These are phyloP conservation scores for Plectosphaerella cucumerina DNA, from an alignment of 2,329 filamentous ascomycete species.

Conservation along the genomic window DNA sequence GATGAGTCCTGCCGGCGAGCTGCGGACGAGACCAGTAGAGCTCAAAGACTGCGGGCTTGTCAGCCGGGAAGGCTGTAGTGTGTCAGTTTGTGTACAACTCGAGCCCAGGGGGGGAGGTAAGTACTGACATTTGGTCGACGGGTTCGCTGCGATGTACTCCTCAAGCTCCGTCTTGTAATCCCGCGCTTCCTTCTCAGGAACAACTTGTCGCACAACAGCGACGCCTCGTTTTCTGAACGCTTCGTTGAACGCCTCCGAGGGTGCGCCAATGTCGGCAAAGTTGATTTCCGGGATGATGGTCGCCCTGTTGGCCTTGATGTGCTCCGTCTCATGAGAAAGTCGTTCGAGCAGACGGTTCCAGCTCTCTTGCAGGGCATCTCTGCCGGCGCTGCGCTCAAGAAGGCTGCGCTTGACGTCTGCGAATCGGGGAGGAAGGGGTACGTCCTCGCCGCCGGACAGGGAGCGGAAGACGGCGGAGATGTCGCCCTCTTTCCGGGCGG, in stretches of 20 bases:
- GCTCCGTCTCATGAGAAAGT: slow-evolving; percentile 42
- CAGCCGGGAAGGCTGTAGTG: slow-evolving; percentile 55
- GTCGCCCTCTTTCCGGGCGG: slow-evolving; percentile 48
- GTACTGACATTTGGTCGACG: slow-evolving; percentile 45
- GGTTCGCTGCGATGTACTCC: slow-evolving; percentile 62
- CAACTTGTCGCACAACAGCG: slow-evolving; percentile 61
- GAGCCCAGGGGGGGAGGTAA: background rate
- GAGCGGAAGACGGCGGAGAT: slow-evolving; percentile 61
- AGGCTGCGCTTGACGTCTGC: slow-evolving; percentile 51
- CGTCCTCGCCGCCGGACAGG: slow-evolving; percentile 40
- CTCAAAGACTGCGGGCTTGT: slow-evolving; percentile 68
- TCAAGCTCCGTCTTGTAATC: slow-evolving; percentile 61
- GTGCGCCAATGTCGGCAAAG: slow-evolving; percentile 35
- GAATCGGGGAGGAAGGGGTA: slow-evolving; percentile 51
- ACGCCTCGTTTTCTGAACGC: slow-evolving; percentile 49
- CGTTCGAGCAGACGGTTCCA: slow-evolving; percentile 44
- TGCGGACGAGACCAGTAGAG: slow-evolving; percentile 72
- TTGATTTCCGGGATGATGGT: slow-evolving; percentile 49
- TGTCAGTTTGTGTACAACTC: background rate
- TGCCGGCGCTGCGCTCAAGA: slow-evolving; percentile 30
- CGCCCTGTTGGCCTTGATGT: slow-evolving; percentile 39
- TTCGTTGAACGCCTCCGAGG: slow-evolving; percentile 17
- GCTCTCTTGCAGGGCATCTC: slow-evolving; percentile 34
- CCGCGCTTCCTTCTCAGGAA: slow-evolving; percentile 59
- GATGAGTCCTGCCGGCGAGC: slow-evolving; percentile 62